A percentile compares a stretch with the other conserved stretches of the same genome.
phyloP scores from a whole-genome alignment of 257 asterid genomes.

The Craterostigma plantagineum region DNA sequence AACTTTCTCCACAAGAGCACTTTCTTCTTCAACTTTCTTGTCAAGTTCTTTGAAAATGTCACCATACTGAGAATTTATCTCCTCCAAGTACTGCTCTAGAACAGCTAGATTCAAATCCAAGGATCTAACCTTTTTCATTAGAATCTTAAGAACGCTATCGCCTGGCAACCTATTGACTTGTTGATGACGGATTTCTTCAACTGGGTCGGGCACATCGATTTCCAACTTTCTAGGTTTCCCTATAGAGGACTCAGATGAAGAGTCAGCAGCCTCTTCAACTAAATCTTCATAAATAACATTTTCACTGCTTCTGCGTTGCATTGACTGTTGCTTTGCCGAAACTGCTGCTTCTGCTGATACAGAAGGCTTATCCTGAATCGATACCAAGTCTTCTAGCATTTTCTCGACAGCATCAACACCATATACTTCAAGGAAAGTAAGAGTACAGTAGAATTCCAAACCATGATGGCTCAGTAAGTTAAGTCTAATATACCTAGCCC shows the following conservation, averaged over 20 bases:
- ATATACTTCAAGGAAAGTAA: slow-evolving; percentile 69
- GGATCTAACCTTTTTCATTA: slow-evolving; percentile 72
- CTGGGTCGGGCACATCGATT: slow-evolving; percentile 44
- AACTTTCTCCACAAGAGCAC: slow-evolving; percentile 36
- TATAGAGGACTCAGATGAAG: slow-evolving; percentile 18
- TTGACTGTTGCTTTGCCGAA: slow-evolving; percentile 21
- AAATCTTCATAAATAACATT: slow-evolving; percentile 20
- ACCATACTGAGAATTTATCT: slow-evolving; percentile 53
- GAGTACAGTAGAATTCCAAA: slow-evolving; percentile 84
- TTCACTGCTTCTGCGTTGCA: slow-evolving; percentile 17
- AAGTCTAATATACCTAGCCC: slow-evolving; percentile 76
- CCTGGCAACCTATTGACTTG: slow-evolving; percentile 91
- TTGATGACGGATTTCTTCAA: slow-evolving; percentile 53
- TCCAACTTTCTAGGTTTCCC: slow-evolving; percentile 22
- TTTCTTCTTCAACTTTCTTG: slow-evolving; percentile 42
- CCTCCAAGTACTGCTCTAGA: slow-evolving; percentile 69
- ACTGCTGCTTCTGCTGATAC: slow-evolving; percentile 22
- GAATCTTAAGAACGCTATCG: slow-evolving; percentile 87
- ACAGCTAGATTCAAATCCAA: slow-evolving; percentile 73
- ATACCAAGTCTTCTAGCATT: slow-evolving; percentile 86
- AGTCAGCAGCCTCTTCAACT: slow-evolving; percentile 25
- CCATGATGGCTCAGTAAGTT: slow-evolving; percentile 64
- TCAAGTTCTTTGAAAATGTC: slow-evolving; percentile 51
- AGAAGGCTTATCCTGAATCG: slow-evolving; percentile 37
- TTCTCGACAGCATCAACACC: slow-evolving; percentile 96